Evolutionary conservation across 2,329 filamentous ascomycete genomes (phyloP).

Genomic region (Paracamarosporium sp.): DNA sequence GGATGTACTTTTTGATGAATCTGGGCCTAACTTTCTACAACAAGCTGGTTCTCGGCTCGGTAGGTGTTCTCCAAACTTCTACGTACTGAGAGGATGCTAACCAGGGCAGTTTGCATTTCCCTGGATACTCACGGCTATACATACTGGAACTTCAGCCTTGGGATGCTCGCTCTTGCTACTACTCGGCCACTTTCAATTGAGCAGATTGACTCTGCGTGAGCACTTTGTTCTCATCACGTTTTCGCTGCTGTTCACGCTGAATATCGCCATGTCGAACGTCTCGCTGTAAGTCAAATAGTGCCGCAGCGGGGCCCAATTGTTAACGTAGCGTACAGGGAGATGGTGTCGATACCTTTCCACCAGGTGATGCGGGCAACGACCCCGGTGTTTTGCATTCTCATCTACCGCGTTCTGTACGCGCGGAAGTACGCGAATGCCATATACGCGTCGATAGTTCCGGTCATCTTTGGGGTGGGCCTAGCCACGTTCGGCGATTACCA

Average conservation of each 20-base stretch:
- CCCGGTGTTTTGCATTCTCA: conserved; percentile 1
- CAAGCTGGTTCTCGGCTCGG: conserved; percentile 1
- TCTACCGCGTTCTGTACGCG: conserved; percentile 4
- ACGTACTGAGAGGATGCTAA: background rate
- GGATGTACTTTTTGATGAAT: conserved; percentile 3
- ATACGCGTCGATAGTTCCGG: conserved; percentile 1
- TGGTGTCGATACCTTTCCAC: conserved; percentile 7
- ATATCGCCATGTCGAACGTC: conserved; percentile 6
- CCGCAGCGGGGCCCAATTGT: background rate
- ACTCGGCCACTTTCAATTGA: background rate
- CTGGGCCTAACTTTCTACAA: conserved; percentile 4
- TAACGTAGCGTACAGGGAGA: background rate
- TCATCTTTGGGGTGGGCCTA: conserved; percentile 1
- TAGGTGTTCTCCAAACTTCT: background rate
- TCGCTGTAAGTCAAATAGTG: background rate
- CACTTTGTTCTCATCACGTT: background rate
- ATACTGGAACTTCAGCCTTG: background rate
- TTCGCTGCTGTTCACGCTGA: conserved; percentile 4
- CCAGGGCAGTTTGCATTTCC: conserved; percentile 3
- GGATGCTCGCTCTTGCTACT: background rate
- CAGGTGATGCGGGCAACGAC: conserved; percentile 4
- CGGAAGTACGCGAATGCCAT: conserved; percentile 1
- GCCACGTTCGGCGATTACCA: conserved; percentile 3
- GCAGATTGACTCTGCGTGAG: conserved; percentile 1
- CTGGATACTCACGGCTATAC: conserved; percentile 6